These are phyloP conservation scores for Serendipita vermifera DNA, from an alignment of 768 basidiomycete genomes.

Conservation along the genomic window DNA sequence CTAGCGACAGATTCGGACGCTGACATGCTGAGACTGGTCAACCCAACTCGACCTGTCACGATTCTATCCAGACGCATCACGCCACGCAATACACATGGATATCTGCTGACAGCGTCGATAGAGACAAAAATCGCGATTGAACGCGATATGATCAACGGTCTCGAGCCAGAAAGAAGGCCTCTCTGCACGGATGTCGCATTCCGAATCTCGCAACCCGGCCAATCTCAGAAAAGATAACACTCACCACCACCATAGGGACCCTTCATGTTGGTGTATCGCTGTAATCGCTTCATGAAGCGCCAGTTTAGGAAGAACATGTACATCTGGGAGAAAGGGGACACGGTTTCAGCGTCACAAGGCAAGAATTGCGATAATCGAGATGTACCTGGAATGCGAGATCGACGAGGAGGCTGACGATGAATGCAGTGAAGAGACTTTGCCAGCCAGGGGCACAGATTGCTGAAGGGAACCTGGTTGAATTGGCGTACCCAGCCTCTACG, in stretches of 20 bases:
- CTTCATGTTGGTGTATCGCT: slow-evolving; percentile 53
- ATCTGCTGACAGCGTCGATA: too few species aligned
- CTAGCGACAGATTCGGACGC: too few species aligned
- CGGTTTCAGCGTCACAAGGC: slow-evolving; percentile 19
- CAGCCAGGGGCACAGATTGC: slow-evolving; percentile 50
- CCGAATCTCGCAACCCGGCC: not conserved
- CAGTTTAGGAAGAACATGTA: slow-evolving; percentile 69
- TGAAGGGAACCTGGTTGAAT: slow-evolving; percentile 35
- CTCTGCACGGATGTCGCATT: too few species aligned
- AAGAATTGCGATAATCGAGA: slow-evolving; percentile 17
- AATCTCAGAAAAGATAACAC: not conserved
- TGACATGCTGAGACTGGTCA: too few species aligned
- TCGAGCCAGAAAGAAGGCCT: too few species aligned
- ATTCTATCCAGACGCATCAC: too few species aligned
- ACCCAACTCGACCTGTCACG: too few species aligned
- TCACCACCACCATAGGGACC: slow-evolving; percentile 39
- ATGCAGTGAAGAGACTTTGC: slow-evolving; percentile 46
- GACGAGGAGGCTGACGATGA: slow-evolving; percentile 47
- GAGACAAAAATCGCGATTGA: not conserved
- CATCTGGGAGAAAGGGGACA: slow-evolving; percentile 31
- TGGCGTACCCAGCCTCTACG: slow-evolving; percentile 30
- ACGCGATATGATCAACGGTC: not conserved
- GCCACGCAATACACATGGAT: too few species aligned
- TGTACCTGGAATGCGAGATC: slow-evolving; percentile 58
- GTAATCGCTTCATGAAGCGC: slow-evolving; percentile 58